phyloP scores from a whole-genome alignment of 139 green algal species.

The Dunaliella primolecta region DNA sequence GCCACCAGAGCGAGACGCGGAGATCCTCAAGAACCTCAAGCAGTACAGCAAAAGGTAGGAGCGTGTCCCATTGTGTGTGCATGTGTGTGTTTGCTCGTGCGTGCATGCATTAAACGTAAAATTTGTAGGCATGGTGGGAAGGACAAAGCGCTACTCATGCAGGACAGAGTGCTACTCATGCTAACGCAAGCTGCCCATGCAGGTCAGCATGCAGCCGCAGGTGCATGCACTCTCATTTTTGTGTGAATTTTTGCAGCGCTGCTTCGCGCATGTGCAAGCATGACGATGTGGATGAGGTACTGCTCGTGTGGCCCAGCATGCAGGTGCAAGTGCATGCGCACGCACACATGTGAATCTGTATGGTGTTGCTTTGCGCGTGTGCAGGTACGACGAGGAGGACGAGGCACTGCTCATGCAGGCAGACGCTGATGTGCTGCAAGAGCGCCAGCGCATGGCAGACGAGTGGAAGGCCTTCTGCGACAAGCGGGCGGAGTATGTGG shows the following conservation, averaged over 20 bases:
- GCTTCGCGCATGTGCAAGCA: too few relatives aligned
- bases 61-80: background rate
- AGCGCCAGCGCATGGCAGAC: constrained; percentile 56
- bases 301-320: too few relatives aligned
- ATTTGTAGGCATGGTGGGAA: constrained; percentile 85
- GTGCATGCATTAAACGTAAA: background rate
- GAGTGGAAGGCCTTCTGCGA: constrained; percentile 65
- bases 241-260: too few relatives aligned
- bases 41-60: constrained; percentile 77
- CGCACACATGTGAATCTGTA: too few relatives aligned
- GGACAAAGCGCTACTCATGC: constrained; percentile 78
- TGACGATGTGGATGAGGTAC: too few relatives aligned
- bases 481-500: constrained; percentile 51
- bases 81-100: background rate
- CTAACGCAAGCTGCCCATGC: too few relatives aligned
- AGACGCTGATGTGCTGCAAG: constrained; percentile 73
- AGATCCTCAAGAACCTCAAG: constrained; percentile 91
- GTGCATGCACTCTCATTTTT: too few relatives aligned
- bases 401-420: constrained; percentile 74
- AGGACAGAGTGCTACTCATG: too few relatives aligned
- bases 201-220: too few relatives aligned
- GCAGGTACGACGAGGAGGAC: constrained; percentile 89
- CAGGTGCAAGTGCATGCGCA: too few relatives aligned
- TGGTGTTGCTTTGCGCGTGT: too few relatives aligned
- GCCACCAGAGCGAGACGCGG: constrained; percentile 76